A percentile compares a stretch with the other conserved stretches of the same genome.
Evolutionary conservation across 805 yeast genomes (phyloP).

Genomic region (Wickerhamomyces mucosus): DNA sequence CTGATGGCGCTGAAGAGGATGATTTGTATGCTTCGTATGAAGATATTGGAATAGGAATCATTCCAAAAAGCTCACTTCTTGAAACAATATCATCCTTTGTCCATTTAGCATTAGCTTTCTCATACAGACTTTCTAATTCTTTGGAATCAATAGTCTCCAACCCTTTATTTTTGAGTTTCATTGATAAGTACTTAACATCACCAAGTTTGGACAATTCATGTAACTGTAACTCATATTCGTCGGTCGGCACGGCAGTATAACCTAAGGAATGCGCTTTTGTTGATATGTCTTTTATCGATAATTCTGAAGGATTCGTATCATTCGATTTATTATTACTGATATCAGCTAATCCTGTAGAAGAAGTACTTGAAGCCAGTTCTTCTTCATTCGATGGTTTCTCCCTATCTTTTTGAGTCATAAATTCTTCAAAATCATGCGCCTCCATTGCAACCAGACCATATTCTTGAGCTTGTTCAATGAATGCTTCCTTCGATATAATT

Average conservation of each 20-base stretch:
- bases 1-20: conserved; percentile 7
- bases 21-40: background rate
- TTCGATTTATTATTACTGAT: too few relatives aligned
- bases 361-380: background rate
- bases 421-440: conserved; percentile 6
- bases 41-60: conserved; percentile 21
- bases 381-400: too few relatives aligned
- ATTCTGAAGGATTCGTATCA: too few relatives aligned
- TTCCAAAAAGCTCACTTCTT: conserved; percentile 19
- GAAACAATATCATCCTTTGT: conserved; percentile 7
- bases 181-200: background rate
- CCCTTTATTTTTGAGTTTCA: background rate
- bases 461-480: conserved; percentile 10
- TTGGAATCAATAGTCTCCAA: background rate
- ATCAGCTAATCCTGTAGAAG: background rate
- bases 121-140: background rate
- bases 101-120: background rate
- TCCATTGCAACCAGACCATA: conserved; percentile 11
- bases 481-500: conserved; percentile 9
- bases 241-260: background rate
- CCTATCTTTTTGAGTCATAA: conserved; percentile 1
- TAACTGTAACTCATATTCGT: background rate
- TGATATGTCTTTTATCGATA: background rate
- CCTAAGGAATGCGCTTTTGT: background rate
- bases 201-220: background rate